Conservation (phyloP, 169 alveolate genomes). For the Eimeria acervulina region DNA sequence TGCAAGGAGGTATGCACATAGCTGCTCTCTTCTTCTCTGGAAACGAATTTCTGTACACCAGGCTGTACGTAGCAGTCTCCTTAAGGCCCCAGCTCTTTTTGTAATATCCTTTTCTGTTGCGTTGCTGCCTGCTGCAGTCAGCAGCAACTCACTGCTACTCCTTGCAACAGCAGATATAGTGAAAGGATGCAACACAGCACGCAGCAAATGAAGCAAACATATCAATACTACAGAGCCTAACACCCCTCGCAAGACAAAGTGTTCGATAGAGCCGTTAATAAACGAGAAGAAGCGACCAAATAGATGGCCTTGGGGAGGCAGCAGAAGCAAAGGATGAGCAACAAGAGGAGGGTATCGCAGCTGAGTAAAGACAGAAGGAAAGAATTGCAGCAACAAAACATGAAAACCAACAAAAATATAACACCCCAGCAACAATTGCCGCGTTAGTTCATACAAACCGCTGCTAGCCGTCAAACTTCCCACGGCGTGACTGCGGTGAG, state of each 20-base stretch:
- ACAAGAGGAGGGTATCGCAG: constrained; percentile 28
- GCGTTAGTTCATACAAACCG: constrained; percentile 22
- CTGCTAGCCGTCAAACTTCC: neutral
- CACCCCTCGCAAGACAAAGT: constrained; percentile 65
- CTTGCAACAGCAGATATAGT: neutral
- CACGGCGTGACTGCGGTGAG: too few relatives aligned
- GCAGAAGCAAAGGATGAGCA: constrained; percentile 42
- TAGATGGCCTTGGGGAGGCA: constrained; percentile 22
- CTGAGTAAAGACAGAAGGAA: constrained; percentile 20
- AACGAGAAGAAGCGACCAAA: constrained; percentile 55
- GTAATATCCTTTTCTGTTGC: too few relatives aligned
- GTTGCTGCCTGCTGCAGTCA: too few relatives aligned
- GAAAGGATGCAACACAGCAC: constrained; percentile 25
- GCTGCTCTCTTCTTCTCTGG: constrained; percentile 11
- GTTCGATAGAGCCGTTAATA: constrained; percentile 59
- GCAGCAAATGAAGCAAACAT: constrained; percentile 42
- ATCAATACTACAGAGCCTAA: constrained; percentile 31
- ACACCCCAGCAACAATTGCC: constrained; percentile 35
- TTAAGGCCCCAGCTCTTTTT: neutral
- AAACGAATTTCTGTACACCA: neutral
- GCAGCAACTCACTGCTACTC: neutral
- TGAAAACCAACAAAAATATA: constrained; percentile 51
- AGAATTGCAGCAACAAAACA: constrained; percentile 32
- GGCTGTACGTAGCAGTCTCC: neutral
- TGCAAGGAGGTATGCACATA: constrained; percentile 31